A percentile compares a stretch with the other conserved stretches of the same genome.
Conservation (phyloP, 768 basidiomycete species). For the Hortiboletus flavorubellus region DNA sequence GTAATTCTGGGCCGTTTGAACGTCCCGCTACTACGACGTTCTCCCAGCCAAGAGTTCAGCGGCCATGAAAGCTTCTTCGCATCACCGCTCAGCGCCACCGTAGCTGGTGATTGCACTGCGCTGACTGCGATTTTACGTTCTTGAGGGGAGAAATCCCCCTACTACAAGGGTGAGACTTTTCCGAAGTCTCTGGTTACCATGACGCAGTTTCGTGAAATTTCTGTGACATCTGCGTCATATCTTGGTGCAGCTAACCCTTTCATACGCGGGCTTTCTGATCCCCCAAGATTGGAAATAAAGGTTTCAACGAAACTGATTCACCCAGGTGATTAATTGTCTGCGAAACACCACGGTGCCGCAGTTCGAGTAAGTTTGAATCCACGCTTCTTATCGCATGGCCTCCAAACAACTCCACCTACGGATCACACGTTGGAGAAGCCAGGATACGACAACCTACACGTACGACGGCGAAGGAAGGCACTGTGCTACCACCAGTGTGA, state of each 20-base stretch:
- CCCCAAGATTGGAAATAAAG: background rate
- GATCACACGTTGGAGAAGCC: background rate
- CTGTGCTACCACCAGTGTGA: too few species aligned
- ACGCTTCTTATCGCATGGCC: background rate
- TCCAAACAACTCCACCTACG: background rate
- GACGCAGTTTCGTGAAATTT: background rate
- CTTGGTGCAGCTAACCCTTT: background rate
- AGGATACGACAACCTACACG: too few species aligned
- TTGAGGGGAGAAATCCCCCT: background rate
- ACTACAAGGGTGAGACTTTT: background rate
- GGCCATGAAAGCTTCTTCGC: background rate
- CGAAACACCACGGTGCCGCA: background rate
- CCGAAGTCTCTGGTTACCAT: background rate
- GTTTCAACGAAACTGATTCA: background rate
- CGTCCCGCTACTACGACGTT: too few species aligned
- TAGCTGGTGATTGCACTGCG: background rate
- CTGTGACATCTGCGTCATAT: constrained; percentile 8
- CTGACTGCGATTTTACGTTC: background rate
- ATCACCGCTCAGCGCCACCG: background rate
- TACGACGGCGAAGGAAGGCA: too few species aligned
- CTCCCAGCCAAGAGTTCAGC: background rate
- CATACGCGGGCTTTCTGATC: background rate
- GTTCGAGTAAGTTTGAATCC: background rate
- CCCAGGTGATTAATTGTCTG: constrained; percentile 1
- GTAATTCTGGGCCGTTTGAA: background rate